A percentile compares a stretch with the other conserved stretches of the same genome.
Conservation (phyloP, 768 basidiomycete species). For the Cyclocybe cylindracea region DNA sequence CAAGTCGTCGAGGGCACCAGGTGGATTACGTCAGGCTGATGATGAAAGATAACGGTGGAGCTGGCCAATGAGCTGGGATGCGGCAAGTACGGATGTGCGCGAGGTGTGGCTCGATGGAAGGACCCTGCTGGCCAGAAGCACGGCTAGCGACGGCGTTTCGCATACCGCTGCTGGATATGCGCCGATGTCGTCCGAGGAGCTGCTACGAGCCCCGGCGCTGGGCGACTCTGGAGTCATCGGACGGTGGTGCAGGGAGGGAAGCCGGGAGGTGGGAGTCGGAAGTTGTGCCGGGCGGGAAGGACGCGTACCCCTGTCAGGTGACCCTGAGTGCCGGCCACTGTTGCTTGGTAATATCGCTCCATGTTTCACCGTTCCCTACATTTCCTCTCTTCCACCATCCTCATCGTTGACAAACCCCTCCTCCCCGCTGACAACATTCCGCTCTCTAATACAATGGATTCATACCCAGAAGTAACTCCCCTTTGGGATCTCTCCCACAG, state of each 20-base stretch:
- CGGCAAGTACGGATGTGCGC: too few species aligned
- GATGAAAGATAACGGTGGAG: too few species aligned
- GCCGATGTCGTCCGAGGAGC: too few species aligned
- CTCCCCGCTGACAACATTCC: slow-evolving; percentile 1
- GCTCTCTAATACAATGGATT: slow-evolving; percentile 43
- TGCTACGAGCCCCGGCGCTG: too few species aligned
- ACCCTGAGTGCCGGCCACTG: slow-evolving; percentile 5
- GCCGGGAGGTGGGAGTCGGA: neutral
- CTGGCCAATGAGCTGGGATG: too few species aligned
- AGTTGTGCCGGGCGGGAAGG: neutral
- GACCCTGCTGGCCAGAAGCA: too few species aligned
- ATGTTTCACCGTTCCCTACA: neutral
- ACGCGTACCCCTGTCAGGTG: slow-evolving; percentile 6
- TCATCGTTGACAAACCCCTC: slow-evolving; percentile 2
- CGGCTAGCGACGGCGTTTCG: too few species aligned
- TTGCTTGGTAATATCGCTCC: slow-evolving; percentile 19
- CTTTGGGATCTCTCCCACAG: slow-evolving; percentile 72
- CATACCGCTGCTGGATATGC: too few species aligned
- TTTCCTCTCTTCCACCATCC: slow-evolving; percentile 5
- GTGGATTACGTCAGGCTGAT: too few species aligned
- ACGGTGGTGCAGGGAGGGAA: neutral
- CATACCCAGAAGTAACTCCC: slow-evolving; percentile 45
- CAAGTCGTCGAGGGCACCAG: too few species aligned
- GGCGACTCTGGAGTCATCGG: neutral
- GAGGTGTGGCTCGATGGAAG: too few species aligned